Percentiles rank a stretch among this genome's conserved stretches.
Conservation (phyloP, 345 rosid genomes). For the Capsella bursapastoris region DNA sequence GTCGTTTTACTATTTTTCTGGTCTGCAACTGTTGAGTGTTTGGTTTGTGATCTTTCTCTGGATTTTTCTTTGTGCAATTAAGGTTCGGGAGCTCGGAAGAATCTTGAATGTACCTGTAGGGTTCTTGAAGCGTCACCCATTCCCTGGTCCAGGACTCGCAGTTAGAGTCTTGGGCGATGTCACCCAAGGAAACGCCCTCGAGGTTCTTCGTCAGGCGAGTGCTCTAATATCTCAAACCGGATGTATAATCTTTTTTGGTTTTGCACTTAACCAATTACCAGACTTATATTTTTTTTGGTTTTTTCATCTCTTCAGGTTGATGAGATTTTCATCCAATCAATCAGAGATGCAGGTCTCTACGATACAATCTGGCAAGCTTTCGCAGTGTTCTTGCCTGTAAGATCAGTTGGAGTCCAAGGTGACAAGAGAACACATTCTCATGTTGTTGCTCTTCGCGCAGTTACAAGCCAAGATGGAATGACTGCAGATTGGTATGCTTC, state of each 20-base stretch:
- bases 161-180: constrained; percentile 95
- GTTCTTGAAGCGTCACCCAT: constrained; percentile 94
- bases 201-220: constrained; percentile 82
- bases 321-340: constrained; percentile 95
- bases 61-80: constrained; percentile 13
- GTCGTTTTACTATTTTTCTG: constrained; percentile 9
- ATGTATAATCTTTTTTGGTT: not conserved
- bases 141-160: constrained; percentile 99
- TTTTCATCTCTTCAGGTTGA: constrained; percentile 63
- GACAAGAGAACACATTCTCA: constrained; percentile 99
- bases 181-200: constrained; percentile 88
- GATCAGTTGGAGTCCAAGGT: constrained; percentile 98
- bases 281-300: not conserved
- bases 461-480: constrained; percentile 99
- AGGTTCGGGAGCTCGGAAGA: constrained; percentile 93
- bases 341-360: constrained; percentile 94
- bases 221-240: constrained; percentile 7
- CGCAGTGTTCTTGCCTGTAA: constrained; percentile 93
- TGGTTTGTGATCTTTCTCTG: constrained; percentile 12
- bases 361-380: constrained; percentile 99
- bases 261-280: not conserved
- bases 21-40: not conserved
- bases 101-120: constrained; percentile 83
- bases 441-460: constrained; percentile 98
- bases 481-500: constrained; percentile 91